phyloP scores from a whole-genome alignment of 1,284 basidiomycete genomes.

The Porogramme epimiltina region DNA sequence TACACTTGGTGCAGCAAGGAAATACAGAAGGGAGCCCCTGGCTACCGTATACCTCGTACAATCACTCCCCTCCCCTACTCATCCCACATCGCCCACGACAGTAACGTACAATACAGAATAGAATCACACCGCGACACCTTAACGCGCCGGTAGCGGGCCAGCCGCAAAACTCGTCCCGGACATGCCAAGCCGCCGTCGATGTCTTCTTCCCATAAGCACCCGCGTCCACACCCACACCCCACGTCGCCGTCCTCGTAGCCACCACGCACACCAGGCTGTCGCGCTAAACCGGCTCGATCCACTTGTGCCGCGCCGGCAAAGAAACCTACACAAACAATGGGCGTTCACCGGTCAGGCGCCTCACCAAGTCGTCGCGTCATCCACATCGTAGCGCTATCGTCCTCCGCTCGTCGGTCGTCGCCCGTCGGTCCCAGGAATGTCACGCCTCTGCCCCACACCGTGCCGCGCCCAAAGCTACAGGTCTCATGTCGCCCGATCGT shows the following conservation, averaged over 20 bases:
- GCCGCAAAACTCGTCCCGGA: constrained; percentile 8
- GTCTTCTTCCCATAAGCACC: constrained; percentile 3
- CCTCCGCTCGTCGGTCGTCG: not conserved
- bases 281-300: not conserved
- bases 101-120: no score
- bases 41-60: not conserved
- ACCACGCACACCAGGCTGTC: not conserved
- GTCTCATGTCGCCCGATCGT: no score
- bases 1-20: not conserved
- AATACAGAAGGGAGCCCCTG: not conserved
- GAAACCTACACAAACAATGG: not conserved
- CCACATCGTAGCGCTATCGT: not conserved
- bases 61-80: not conserved
- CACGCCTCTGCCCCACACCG: no score
- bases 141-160: constrained; percentile 10
- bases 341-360: not conserved
- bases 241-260: not conserved
- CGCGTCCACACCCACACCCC: not conserved
- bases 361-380: not conserved
- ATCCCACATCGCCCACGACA: not conserved
- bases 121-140: constrained; percentile 16
- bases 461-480: no score
- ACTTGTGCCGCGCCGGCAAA: not conserved
- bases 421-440: no score
- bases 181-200: constrained; percentile 15